Base-by-base conservation (phyloP, 768 basidiomycete species). In the Hypsizygus marmoreus region DNA sequence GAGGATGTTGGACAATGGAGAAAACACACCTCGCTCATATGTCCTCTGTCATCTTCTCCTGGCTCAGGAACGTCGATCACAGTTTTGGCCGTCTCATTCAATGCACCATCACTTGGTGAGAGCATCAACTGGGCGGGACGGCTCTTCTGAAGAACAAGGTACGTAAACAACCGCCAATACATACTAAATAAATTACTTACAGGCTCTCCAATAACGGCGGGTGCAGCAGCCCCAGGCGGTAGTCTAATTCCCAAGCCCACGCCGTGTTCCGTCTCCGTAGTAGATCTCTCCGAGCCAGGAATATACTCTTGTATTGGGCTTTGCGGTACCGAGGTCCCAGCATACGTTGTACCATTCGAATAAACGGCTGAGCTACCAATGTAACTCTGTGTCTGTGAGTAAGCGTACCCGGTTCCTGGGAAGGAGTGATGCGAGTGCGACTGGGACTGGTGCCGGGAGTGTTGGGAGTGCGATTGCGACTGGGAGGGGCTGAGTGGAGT, bases 11-110 rank as follows among this genome's bases (percentile, higher is more conserved):
- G 26, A 36, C 29, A 17, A 29, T 7, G 26, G 30, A 35, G n/a
- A 35, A 22, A 49, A 68, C 80, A 43, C 53, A 88, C 89, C 60
- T 91, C 90, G 60, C 88, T 90, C 63, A 86, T 68, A 35, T 57
- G 69, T 63, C 56, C 80, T 60, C 49, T 54, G 23, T 73, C 71
- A 14, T 88, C 86, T 10, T 82, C 83, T 4, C 75, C 74, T 4
- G 59, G 67, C 19, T 67, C 69, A 23, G 55, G 55, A 23, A 60
- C 60, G 17, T 67, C 64, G 5, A 61, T 52, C 10, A 67, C 60
- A 16, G 65, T 68, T n/a, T 64, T 76, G 1, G 64, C 67, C n/a
- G 63, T 67, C 10, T 70, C 64, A 30, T 73, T 75, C 14, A 87
- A 63, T 6, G 76, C 76, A 13, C 76, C 67, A 48, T 87, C 87